These are phyloP conservation scores for Ogataea minuta DNA, from an alignment of 805 yeast species.

Conservation along the genomic window DNA sequence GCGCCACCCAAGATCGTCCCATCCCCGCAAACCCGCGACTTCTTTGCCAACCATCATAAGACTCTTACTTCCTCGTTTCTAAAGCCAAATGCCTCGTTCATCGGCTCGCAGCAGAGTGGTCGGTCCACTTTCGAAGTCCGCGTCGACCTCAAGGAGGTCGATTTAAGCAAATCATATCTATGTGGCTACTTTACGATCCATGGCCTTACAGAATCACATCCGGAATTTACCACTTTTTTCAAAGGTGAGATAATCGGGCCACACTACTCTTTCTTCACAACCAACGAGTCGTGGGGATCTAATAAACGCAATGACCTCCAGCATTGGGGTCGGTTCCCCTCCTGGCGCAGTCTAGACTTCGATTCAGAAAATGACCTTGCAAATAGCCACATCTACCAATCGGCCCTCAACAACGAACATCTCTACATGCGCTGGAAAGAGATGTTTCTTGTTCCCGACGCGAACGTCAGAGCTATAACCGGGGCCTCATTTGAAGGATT, in stretches of 20 bases:
- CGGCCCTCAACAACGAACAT: conserved; percentile 39
- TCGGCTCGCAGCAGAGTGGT: conserved; percentile 72
- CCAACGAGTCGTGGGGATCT: conserved; percentile 53
- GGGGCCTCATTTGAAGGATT: conserved; percentile 92
- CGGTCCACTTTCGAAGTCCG: conserved; percentile 61
- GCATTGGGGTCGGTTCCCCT: conserved; percentile 59
- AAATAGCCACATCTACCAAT: conserved; percentile 27
- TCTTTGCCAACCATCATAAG: conserved; percentile 17
- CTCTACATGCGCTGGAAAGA: conserved; percentile 96
- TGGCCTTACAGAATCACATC: conserved; percentile 61
- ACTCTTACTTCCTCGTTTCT: conserved; percentile 40
- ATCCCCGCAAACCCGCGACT: conserved; percentile 16
- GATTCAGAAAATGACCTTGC: conserved; percentile 31
- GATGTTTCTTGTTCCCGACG: conserved; percentile 79
- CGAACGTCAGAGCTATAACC: conserved; percentile 53
- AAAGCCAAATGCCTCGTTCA: conserved; percentile 58
- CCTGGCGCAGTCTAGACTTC: conserved; percentile 35
- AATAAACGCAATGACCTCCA: conserved; percentile 50
- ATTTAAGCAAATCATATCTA: conserved; percentile 47
- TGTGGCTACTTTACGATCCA: conserved; percentile 65
- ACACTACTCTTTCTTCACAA: conserved; percentile 57
- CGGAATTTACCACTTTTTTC: conserved; percentile 68
- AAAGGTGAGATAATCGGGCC: conserved; percentile 68
- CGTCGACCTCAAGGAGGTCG: conserved; percentile 70
- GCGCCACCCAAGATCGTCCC: conserved; percentile 5